Evolutionary conservation across 768 basidiomycete genomes (phyloP).

Genomic region (Favolaschia claudopus): DNA sequence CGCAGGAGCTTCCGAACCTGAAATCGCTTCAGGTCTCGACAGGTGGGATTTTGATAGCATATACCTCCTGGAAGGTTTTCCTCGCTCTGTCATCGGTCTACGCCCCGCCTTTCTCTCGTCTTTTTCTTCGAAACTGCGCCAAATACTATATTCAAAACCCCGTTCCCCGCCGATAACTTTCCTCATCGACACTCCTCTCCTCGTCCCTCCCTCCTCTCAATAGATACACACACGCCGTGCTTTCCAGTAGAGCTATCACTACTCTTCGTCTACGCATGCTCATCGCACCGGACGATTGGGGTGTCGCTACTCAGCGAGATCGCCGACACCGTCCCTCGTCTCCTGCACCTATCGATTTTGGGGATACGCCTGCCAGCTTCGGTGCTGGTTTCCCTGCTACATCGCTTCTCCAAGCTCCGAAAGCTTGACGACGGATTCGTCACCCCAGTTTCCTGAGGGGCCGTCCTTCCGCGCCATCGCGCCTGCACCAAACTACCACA

Average conservation of each 20-base stretch:
- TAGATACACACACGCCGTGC: neutral
- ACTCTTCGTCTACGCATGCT: slow-evolving; percentile 8
- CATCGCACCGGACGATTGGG: slow-evolving; percentile 8
- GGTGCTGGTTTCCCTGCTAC: neutral
- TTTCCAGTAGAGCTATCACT: neutral
- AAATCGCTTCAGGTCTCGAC: neutral
- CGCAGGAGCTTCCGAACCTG: neutral
- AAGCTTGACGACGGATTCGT: slow-evolving; percentile 1
- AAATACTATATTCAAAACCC: neutral
- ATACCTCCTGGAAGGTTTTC: slow-evolving; percentile 8
- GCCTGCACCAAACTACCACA: neutral
- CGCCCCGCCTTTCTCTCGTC: neutral
- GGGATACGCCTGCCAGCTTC: neutral
- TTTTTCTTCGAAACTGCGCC: neutral
- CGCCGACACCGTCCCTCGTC: neutral
- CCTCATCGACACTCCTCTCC: slow-evolving; percentile 5
- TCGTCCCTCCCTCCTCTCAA: slow-evolving; percentile 2
- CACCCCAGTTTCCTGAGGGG: neutral
- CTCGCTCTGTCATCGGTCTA: neutral
- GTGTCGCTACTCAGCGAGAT: slow-evolving; percentile 2
- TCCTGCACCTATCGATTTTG: slow-evolving; percentile 2
- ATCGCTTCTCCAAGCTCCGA: neutral
- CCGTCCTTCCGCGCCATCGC: neutral
- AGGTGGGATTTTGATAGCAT: slow-evolving; percentile 3
- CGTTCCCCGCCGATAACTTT: neutral